phyloP scores from a whole-genome alignment of 225 moss, liverwort and hornwort genomes.

The Bryoerythrophyllum caledonicum region DNA sequence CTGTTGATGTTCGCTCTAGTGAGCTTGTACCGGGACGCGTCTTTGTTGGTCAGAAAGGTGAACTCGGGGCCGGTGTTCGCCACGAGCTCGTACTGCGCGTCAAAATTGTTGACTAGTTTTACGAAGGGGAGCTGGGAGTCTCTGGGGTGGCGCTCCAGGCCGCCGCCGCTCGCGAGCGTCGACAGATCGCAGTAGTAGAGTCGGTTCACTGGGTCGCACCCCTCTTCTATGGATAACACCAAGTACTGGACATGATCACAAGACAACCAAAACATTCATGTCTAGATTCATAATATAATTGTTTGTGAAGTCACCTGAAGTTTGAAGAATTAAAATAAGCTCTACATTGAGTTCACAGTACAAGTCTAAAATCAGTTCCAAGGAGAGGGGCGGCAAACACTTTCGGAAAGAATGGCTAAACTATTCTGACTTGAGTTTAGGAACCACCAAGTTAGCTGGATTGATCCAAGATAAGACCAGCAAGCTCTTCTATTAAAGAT shows the following conservation, averaged over 20 bases:
- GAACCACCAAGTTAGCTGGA: too few species aligned
- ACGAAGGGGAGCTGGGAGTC: constrained; percentile 54
- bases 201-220: constrained; percentile 81
- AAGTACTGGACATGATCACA: constrained; percentile 63
- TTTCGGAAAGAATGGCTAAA: too few species aligned
- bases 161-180: constrained; percentile 22
- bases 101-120: constrained; percentile 73
- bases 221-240: constrained; percentile 70
- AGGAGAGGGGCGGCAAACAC: too few species aligned
- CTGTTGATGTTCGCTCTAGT: constrained; percentile 59
- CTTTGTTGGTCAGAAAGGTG: constrained; percentile 74
- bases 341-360: too few species aligned
- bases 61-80: constrained; percentile 71
- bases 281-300: too few species aligned
- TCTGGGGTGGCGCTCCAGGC: too few species aligned
- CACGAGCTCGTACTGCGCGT: constrained; percentile 69
- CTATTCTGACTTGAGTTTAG: too few species aligned
- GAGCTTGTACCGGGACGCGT: constrained; percentile 74
- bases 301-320: too few species aligned
- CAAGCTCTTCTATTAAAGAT: too few species aligned
- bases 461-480: too few species aligned
- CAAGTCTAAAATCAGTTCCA: too few species aligned
- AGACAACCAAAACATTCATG: background rate
- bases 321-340: too few species aligned
- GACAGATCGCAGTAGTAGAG: constrained; percentile 77